Evolutionary conservation across 257 asterid species (phyloP).

Genomic region (Scutellaria minor): DNA sequence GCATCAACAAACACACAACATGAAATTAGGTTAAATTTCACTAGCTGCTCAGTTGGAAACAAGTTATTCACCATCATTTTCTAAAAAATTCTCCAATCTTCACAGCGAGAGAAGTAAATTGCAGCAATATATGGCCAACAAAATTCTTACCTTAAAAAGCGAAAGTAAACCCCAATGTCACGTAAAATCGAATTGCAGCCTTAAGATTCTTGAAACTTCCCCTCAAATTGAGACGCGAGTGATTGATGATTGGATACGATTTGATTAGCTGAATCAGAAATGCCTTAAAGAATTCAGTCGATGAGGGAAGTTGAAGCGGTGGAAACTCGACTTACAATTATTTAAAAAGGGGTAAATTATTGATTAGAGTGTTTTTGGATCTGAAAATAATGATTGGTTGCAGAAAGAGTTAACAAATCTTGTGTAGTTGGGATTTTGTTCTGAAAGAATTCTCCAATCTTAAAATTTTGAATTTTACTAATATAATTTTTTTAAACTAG

Average conservation of each 20-base stretch:
- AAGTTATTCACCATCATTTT: not conserved
- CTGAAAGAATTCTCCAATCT: no score
- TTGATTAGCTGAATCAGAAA: not conserved
- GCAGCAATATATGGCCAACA: slow-evolving; percentile 9
- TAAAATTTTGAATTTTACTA: no score
- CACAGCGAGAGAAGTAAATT: slow-evolving; percentile 4
- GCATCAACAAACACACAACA: slow-evolving; percentile 12
- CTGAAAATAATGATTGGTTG: slow-evolving; percentile 29
- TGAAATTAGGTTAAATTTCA: slow-evolving; percentile 10
- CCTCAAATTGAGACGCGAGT: not conserved
- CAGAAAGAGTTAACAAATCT: not conserved
- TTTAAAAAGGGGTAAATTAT: not conserved
- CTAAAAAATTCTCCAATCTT: not conserved
- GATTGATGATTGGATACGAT: slow-evolving; percentile 19
- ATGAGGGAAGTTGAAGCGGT: slow-evolving; percentile 29
- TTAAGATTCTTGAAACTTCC: slow-evolving; percentile 27
- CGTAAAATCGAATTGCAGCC: slow-evolving; percentile 33
- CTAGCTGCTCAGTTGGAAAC: not conserved
- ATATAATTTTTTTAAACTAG: no score
- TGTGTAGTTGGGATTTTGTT: no score
- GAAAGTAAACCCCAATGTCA: slow-evolving; percentile 14
- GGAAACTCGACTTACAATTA: slow-evolving; percentile 20
- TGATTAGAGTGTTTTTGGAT: slow-evolving; percentile 27
- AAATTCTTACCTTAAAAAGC: slow-evolving; percentile 35
- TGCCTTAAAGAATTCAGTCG: not conserved